Conservation (phyloP, 306 rosid genomes). For the Lotus japonicus region DNA sequence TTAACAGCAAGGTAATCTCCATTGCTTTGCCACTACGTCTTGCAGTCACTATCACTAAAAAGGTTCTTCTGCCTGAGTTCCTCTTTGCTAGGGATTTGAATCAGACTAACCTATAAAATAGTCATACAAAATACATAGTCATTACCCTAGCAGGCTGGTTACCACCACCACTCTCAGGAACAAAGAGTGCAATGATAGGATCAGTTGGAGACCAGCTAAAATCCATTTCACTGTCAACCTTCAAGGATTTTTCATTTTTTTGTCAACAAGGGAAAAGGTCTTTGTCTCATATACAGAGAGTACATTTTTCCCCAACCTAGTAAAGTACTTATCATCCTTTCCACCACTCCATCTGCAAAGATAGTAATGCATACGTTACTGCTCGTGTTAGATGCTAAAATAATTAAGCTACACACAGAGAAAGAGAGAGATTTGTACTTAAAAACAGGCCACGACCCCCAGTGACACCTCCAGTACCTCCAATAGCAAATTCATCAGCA, state of each 20-base stretch:
- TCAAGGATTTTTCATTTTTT: constrained; percentile 75
- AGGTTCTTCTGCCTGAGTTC: constrained; percentile 76
- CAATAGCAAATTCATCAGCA: constrained; percentile 79
- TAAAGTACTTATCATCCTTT: constrained; percentile 75
- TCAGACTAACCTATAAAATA: constrained; percentile 61
- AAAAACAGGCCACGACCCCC: constrained; percentile 92
- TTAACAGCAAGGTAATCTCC: constrained; percentile 88
- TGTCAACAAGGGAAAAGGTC: constrained; percentile 80
- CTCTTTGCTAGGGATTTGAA: constrained; percentile 83
- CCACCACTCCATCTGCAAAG: constrained; percentile 83
- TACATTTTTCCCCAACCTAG: constrained; percentile 73
- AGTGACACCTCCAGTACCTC: constrained; percentile 70
- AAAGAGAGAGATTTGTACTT: constrained; percentile 30
- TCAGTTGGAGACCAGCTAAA: constrained; percentile 93
- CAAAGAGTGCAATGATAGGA: constrained; percentile 78
- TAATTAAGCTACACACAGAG: not conserved
- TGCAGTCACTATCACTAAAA: constrained; percentile 79
- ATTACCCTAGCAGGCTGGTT: constrained; percentile 91
- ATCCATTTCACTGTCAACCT: constrained; percentile 84
- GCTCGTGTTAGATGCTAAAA: not conserved
- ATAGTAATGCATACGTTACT: not conserved
- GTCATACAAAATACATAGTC: not conserved
- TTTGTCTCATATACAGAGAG: constrained; percentile 84
- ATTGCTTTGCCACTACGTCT: constrained; percentile 88
- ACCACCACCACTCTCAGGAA: constrained; percentile 93